Conservation (phyloP, 306 rosid genomes). For the Corylus avellana region DNA sequence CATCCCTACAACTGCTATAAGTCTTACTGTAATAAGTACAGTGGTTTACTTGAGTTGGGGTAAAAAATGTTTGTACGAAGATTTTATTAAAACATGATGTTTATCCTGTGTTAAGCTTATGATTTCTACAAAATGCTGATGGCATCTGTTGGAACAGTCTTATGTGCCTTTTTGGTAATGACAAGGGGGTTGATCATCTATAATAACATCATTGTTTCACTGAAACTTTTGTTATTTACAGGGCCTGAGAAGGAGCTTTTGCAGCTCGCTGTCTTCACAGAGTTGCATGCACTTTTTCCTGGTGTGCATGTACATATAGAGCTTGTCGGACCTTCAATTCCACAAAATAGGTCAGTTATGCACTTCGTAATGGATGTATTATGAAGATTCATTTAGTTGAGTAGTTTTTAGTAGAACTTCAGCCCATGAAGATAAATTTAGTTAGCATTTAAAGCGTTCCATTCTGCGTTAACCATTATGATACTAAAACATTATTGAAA, state of each 20-base stretch:
- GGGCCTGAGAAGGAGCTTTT: constrained; percentile 92
- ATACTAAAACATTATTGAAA: not conserved
- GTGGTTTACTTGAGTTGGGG: not conserved
- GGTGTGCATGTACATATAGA: constrained; percentile 58
- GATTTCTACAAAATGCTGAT: not conserved
- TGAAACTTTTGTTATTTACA: constrained; percentile 31
- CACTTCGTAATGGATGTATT: constrained; percentile 20
- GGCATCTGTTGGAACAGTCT: not conserved
- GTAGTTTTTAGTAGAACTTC: not conserved
- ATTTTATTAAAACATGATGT: not conserved
- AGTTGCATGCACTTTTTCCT: constrained; percentile 77
- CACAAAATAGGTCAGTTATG: constrained; percentile 62
- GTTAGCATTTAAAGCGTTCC: not conserved
- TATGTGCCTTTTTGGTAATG: not conserved
- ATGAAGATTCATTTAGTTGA: not conserved
- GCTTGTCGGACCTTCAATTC: constrained; percentile 82
- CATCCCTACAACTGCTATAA: not conserved
- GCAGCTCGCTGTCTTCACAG: constrained; percentile 79
- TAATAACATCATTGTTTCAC: constrained; percentile 7
- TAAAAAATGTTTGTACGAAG: not conserved
- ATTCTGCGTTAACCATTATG: not conserved
- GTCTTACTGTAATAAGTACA: not conserved
- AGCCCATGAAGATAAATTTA: not conserved
- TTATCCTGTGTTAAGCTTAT: not conserved
- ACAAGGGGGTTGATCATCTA: constrained; percentile 5